Base-by-base conservation (phyloP, 495 filamentous ascomycete genomes). In the Penicillium angulare region DNA sequence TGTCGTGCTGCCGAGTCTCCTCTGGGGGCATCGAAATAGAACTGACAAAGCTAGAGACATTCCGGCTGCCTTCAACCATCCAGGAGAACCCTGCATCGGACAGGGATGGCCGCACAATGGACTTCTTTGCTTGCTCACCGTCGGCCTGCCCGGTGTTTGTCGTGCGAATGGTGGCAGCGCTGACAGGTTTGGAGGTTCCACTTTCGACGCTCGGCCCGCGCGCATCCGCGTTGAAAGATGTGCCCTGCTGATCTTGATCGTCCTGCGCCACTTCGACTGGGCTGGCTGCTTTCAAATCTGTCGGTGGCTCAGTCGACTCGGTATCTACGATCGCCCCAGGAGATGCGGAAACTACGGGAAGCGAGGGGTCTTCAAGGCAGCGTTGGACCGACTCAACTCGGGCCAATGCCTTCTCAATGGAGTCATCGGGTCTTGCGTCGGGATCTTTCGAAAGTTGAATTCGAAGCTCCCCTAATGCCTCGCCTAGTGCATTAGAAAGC, bases 71-170 rank as follows among this genome's bases (percentile, higher is more conserved):
- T 21, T 78, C 83, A n/a, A 98, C 78, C 91, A 98, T 97, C 92
- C 92, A 98, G 9, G 92, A 87, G 64, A 96, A 97, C 7, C 84
- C 86, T 22, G 91, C 90, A 52, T 96, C 85, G 13, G 90, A 86
- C 13, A 98, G 75, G 35, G 62, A 63, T 43, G 62, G 56, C 23
- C 62, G 62, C n/a, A 13, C 49, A 44, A 12, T 20, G 23, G 53
- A 24, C 44, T 49, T 46, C 32, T 34, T n/a, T 32, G 33, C 44
- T 41, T 47, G 55, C 20, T 32, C 49, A 36, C 31, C 26, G 27
- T 55, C 56, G 23, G 45, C 21, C 23, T 57, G 43, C 15, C 42
- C 43, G 41, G 43, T 32, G 22, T 43, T 49, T 9, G 33, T 53
- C 34, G 33, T 22, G 32, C 16, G 38, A 31, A 21, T 16, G 23